Evolutionary conservation across 75 land plant species (phyloP), one percentile per base, ranked within the genome.

Genomic region (Picea sitchensis): DNA sequence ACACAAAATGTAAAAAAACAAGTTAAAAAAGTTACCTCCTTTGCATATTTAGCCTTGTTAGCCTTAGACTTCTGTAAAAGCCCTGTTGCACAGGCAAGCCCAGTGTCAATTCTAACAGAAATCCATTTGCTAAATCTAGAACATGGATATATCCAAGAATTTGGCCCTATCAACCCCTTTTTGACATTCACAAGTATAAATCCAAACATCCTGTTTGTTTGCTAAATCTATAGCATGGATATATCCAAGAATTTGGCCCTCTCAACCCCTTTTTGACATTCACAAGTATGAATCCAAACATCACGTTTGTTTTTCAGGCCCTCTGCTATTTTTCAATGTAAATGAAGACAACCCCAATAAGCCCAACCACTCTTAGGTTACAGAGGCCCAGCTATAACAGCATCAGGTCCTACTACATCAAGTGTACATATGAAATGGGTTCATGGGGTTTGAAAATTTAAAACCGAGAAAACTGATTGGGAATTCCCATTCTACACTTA

Each of bases 21-120:
- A 31, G 61, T 58, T 26, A 36, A 58, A 31, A 61, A 51, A 26
- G 60, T 76, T n/a, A 92, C 96, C 92, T 93, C 95, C 74, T 91
- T 87, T 81, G 89, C 96, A 83, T 94, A 87, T 72, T 89, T 93
- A 58, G 76, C 87, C 80, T 90, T 94, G 90, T 94, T 92, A 15
- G 86, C 93, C 77, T 86, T 81, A 38, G 96, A 90, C 78, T 85
- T 90, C 87, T 88, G 83, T 69, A 92, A 79, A 76, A 91, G 94
- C 65, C 89, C 96, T 89, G 82, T 73, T 54, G n/a, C n/a, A 30
- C 62, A 57, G 17, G 11, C 38, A 58, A 79, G 75, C 26, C 11
- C 54, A 71, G 44, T 44, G 74, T 71, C 56, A 71, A 47, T 23
- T 38, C 12, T 51, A 51, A 51, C 56, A 8, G 56, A 9, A 44